phyloP scores from a whole-genome alignment of 140 eudicot species.

The Flaveria floridana region DNA sequence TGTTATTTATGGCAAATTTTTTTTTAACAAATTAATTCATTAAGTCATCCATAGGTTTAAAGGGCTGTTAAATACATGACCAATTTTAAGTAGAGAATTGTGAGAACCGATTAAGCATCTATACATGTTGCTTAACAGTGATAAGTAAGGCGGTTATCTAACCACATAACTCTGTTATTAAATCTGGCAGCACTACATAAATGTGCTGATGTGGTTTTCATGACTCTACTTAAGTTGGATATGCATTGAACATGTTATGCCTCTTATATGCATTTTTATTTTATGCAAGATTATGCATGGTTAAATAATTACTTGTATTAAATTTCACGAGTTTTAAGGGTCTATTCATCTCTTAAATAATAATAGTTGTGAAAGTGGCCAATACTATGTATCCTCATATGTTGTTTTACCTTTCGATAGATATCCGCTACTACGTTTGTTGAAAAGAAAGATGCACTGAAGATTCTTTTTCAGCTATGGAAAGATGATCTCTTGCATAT shows the following conservation, averaged over 20 bases:
- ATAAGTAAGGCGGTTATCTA: neutral
- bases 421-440: slow-evolving; percentile 63
- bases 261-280: neutral
- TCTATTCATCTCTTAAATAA: neutral
- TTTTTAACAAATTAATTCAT: neutral
- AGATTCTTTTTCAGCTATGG: slow-evolving; percentile 73
- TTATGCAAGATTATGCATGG: neutral
- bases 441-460: slow-evolving; percentile 73
- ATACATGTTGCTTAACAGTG: neutral
- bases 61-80: neutral
- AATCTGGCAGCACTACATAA: neutral
- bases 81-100: neutral
- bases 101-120: neutral
- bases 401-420: slow-evolving; percentile 38
- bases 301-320: neutral
- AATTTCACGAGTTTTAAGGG: neutral
- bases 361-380: neutral
- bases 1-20: neutral
- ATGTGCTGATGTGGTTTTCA: neutral
- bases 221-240: neutral
- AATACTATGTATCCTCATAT: neutral
- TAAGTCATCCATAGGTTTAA: slow-evolving; percentile 4
- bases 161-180: neutral
- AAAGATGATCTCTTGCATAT: slow-evolving; percentile 66
- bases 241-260: neutral